A percentile compares a stretch with the other conserved stretches of the same genome.
These are phyloP conservation scores for Mrakia frigida DNA, from an alignment of 768 basidiomycete genomes.

Conservation along the genomic window DNA sequence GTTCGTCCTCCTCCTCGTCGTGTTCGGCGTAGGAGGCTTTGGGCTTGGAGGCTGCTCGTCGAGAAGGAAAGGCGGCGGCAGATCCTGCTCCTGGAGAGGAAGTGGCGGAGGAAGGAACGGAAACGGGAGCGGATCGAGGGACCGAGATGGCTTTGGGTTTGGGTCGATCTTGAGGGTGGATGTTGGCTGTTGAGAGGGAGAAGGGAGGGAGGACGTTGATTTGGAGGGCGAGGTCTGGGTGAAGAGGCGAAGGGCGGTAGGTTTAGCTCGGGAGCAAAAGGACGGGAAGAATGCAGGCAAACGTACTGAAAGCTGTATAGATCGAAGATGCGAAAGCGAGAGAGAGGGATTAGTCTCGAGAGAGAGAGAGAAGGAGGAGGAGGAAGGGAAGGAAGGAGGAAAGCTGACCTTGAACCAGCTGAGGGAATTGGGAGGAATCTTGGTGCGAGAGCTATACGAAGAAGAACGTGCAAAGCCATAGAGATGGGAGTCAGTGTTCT, in stretches of 20 bases:
- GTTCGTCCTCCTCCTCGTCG: neutral
- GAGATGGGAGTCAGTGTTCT: too few relatives aligned
- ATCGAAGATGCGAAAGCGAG: neutral
- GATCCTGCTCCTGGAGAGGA: neutral
- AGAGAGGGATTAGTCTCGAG: neutral
- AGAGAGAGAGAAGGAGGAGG: too few relatives aligned
- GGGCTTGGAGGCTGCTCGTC: constrained; percentile 1
- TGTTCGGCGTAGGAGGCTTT: constrained; percentile 6
- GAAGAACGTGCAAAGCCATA: too few relatives aligned
- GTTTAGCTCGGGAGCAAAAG: neutral
- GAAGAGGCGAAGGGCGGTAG: neutral
- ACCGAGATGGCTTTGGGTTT: too few relatives aligned
- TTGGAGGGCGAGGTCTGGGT: neutral
- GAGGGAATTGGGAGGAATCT: neutral
- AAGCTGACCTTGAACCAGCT: neutral
- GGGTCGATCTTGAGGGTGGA: neutral
- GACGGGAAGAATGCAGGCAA: neutral
- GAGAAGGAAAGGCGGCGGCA: neutral
- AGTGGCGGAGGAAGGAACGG: neutral
- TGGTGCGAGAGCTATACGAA: neutral
- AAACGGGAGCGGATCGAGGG: too few relatives aligned
- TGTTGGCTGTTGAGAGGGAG: neutral
- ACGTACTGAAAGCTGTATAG: neutral
- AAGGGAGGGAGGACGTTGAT: neutral
- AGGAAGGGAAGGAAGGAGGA: neutral